These are phyloP conservation scores for Moelleriella libera DNA, from an alignment of 2,329 filamentous ascomycete species.

Conservation along the genomic window DNA sequence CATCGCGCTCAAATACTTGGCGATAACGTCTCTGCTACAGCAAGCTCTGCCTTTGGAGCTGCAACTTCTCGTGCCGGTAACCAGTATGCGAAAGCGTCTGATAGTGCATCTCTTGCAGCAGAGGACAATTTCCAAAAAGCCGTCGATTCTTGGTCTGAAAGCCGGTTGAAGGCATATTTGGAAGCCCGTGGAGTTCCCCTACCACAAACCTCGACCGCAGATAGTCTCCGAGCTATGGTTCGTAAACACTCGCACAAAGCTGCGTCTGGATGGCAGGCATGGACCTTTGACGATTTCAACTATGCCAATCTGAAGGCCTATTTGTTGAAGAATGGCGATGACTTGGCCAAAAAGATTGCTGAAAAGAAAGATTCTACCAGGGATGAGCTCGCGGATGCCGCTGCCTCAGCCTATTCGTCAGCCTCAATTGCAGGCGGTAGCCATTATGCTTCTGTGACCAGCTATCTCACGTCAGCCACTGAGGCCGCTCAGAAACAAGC, in stretches of 20 bases:
- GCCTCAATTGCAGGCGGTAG: conserved; percentile 44
- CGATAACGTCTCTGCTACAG: conserved; percentile 45
- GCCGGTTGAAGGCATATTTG: conserved; percentile 62
- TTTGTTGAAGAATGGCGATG: conserved; percentile 35
- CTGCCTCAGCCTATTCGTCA: conserved; percentile 43
- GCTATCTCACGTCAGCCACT: conserved; percentile 53
- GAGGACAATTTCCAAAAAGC: conserved; percentile 54
- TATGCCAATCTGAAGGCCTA: conserved; percentile 53
- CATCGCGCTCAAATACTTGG: conserved; percentile 60
- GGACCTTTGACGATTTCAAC: conserved; percentile 70
- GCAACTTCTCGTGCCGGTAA: conserved; percentile 66
- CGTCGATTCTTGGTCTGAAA: conserved; percentile 55
- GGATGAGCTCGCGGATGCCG: conserved; percentile 57
- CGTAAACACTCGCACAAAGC: conserved; percentile 60
- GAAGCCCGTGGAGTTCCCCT: conserved; percentile 65
- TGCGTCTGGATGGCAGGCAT: conserved; percentile 51
- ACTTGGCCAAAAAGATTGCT: conserved; percentile 41
- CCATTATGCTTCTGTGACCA: conserved; percentile 54
- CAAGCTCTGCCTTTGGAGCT: conserved; percentile 49
- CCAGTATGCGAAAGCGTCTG: conserved; percentile 61
- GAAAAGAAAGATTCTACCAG: conserved; percentile 52
- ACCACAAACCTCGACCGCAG: conserved; percentile 55
- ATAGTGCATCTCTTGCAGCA: conserved; percentile 45
- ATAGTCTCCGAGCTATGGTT: conserved; percentile 63
- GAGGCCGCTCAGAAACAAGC: conserved; percentile 47